Base-by-base conservation (phyloP, 768 basidiomycete genomes). In the Mrakia blollopis region DNA sequence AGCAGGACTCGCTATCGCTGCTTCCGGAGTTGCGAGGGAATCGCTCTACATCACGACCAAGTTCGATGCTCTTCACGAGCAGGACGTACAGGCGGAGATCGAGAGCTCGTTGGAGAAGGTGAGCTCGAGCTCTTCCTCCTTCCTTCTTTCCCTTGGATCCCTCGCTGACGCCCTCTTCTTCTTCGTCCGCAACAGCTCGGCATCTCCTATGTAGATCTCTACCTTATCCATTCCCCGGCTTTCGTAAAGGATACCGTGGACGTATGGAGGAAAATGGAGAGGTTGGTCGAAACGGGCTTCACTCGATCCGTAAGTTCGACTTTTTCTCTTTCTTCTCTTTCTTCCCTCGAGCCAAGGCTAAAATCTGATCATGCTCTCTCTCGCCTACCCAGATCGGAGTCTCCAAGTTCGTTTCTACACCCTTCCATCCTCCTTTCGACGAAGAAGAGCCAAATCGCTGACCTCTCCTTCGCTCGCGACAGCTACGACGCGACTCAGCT, bases 1-100 rank as follows among this genome's bases (percentile, higher is more conserved):
- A 11, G 79, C 61, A 2, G 77, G 74, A 0, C 73, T 75, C n/a
- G 76, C 76, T 0, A 65, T 77, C 54, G 61, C 28, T 6, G 25
- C n/a, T n/a, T 50, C 78, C 76, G 81, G 80, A 3, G 68, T 83
- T 13, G 67, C 80, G 3, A 62, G 83, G 37, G 81, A 83, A 63
- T 70, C 81, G 70, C 81, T 91, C 14, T 91, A 86, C 82, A 85
- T 91, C 79, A 88, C 89, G 11, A 81, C 81, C 52, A 84, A 90
- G 79, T 83, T 90, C 62, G 71, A 6, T 52, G 10, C 37, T 32
- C 72, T 84, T 9, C 79, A 79, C 11, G 83, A 84, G 0, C 86
- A 87, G 13, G 82, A 86, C 78, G 87, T 91, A 47, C 86, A 84
- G 72, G 84, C 85, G 6, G 84, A 86, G 0, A 81, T 92, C 16